A percentile compares a stretch with the other conserved stretches of the same genome.
Evolutionary conservation across 2,329 filamentous ascomycete species (phyloP).

Genomic region (Calonectria honghensis): DNA sequence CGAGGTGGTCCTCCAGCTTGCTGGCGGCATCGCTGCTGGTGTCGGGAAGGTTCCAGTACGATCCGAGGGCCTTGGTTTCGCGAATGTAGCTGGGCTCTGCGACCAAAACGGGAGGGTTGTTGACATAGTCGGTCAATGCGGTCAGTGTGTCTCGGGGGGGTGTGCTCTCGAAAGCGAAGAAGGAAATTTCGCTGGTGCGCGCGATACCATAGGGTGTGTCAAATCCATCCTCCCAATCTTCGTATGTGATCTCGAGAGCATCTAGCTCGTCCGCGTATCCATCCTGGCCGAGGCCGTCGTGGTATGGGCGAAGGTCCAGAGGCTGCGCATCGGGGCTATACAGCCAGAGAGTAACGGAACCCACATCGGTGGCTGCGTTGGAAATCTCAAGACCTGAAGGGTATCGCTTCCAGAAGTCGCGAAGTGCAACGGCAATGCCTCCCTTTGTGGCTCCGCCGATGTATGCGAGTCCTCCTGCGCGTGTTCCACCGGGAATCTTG

Average conservation of each 20-base stretch:
- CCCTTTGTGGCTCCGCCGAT: conserved; percentile 74
- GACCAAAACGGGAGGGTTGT: conserved; percentile 71
- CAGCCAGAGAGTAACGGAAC: conserved; percentile 75
- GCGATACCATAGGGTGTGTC: conserved; percentile 75
- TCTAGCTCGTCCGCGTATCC: conserved; percentile 75
- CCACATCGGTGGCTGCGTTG: conserved; percentile 68
- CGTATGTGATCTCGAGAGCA: conserved; percentile 78
- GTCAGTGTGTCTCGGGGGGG: conserved; percentile 69
- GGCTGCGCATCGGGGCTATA: conserved; percentile 75
- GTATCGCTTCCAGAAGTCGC: conserved; percentile 79
- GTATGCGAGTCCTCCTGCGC: conserved; percentile 74
- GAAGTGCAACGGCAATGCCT: conserved; percentile 75
- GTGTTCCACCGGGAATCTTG: conserved; percentile 73
- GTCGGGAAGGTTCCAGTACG: conserved; percentile 70
- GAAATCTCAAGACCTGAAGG: conserved; percentile 75
- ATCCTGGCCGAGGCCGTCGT: conserved; percentile 74
- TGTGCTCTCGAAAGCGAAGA: conserved; percentile 72
- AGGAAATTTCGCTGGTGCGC: conserved; percentile 73
- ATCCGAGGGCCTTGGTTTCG: conserved; percentile 71
- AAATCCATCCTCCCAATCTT: conserved; percentile 75
- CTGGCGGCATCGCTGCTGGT: conserved; percentile 49
- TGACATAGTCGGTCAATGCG: conserved; percentile 65
- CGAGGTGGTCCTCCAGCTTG: conserved; percentile 71
- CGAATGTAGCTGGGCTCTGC: conserved; percentile 69
- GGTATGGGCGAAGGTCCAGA: conserved; percentile 74